Evolutionary conservation across 768 basidiomycete genomes (phyloP).

Genomic region (Mycena olivaceomarginata): DNA sequence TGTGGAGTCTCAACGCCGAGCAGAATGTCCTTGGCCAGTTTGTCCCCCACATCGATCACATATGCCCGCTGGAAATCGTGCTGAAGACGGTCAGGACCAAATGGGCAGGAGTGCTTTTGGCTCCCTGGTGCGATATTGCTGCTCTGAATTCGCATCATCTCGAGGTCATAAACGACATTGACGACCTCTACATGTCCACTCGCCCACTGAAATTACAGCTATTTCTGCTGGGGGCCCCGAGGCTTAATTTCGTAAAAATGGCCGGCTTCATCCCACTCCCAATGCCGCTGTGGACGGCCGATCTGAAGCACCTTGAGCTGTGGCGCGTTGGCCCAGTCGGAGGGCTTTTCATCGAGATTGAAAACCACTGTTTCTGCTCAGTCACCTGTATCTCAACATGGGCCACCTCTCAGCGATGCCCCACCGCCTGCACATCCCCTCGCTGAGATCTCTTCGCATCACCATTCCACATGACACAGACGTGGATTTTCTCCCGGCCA

Average conservation of each 20-base stretch:
- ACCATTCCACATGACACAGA: background rate
- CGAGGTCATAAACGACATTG: background rate
- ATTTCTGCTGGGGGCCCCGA: background rate
- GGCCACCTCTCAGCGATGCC: background rate
- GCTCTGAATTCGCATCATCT: slow-evolving; percentile 9
- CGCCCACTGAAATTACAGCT: background rate
- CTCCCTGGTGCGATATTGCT: background rate
- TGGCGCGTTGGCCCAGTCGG: background rate
- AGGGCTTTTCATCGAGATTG: background rate
- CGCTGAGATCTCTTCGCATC: background rate
- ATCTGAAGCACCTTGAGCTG: background rate
- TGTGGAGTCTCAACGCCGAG: background rate
- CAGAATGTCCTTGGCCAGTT: background rate
- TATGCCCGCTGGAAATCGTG: background rate
- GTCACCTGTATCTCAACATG: slow-evolving; percentile 4
- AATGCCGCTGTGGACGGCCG: background rate
- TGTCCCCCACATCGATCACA: background rate
- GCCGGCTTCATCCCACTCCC: too few relatives aligned
- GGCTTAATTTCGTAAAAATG: background rate
- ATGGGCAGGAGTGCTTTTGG: background rate
- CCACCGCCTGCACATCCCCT: background rate
- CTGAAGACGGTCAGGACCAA: background rate
- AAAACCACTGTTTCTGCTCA: background rate
- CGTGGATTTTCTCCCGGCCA: background rate
- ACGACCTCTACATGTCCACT: background rate